A percentile compares a stretch with the other conserved stretches of the same genome.
Conservation (phyloP, 345 rosid genomes). For the Orychophragmus violaceus region DNA sequence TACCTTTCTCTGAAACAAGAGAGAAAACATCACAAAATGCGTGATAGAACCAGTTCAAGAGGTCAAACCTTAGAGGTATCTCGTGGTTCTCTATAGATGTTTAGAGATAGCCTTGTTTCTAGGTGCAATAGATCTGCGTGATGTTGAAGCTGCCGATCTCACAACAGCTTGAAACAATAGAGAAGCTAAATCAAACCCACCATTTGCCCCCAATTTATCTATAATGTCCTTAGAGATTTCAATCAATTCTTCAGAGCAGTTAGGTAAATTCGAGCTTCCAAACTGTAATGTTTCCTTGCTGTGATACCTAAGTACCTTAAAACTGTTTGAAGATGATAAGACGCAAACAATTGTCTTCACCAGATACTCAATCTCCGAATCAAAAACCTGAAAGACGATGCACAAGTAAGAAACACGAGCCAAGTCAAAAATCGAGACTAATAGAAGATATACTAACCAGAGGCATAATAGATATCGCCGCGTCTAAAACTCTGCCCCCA, state of each 20-base stretch:
- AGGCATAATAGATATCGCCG: slow-evolving; percentile 60
- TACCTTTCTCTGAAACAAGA: slow-evolving; percentile 22
- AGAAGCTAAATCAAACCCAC: slow-evolving; percentile 28
- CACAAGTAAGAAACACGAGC: neutral
- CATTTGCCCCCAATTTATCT: slow-evolving; percentile 36
- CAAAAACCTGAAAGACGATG: slow-evolving; percentile 49
- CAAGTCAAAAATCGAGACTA: neutral
- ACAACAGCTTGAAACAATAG: slow-evolving; percentile 43
- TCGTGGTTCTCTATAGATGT: slow-evolving; percentile 32
- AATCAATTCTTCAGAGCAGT: slow-evolving; percentile 40
- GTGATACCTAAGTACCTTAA: slow-evolving; percentile 31
- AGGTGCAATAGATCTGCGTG: slow-evolving; percentile 22
- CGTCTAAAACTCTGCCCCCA: slow-evolving; percentile 50
- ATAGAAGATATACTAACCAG: slow-evolving; percentile 33
- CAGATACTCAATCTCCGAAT: slow-evolving; percentile 43
- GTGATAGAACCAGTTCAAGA: neutral
- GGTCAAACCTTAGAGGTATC: slow-evolving; percentile 54
- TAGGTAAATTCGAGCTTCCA: slow-evolving; percentile 45
- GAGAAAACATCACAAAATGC: slow-evolving; percentile 5
- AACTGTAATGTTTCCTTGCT: slow-evolving; percentile 42
- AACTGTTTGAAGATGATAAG: slow-evolving; percentile 48
- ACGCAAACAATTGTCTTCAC: slow-evolving; percentile 50
- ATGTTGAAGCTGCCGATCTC: slow-evolving; percentile 44
- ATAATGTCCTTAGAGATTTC: slow-evolving; percentile 37
- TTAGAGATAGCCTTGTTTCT: slow-evolving; percentile 31